A percentile compares a stretch with the other conserved stretches of the same genome.
Conservation (phyloP, 106 monocot species). For the Gastrodia elata region DNA sequence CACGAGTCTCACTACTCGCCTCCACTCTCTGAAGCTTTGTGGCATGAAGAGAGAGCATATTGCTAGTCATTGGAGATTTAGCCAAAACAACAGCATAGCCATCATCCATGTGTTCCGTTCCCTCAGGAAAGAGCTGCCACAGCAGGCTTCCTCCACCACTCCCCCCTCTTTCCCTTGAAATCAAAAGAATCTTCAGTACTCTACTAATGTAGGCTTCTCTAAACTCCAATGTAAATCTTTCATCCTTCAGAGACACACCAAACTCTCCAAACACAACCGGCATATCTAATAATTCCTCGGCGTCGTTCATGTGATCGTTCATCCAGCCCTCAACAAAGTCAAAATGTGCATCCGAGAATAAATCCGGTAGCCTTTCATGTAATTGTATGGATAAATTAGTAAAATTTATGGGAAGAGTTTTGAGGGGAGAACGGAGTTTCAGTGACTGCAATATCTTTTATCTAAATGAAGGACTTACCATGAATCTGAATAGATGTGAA, state of each 20-base stretch:
- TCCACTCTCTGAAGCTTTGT: conserved; percentile 20
- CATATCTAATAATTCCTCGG: conserved; percentile 51
- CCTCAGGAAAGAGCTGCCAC: conserved; percentile 93
- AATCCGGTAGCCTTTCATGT: conserved; percentile 38
- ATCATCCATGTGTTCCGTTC: conserved; percentile 81
- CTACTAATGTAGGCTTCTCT: conserved; percentile 46
- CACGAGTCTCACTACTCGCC: background rate
- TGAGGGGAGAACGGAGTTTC: background rate
- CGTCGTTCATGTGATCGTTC: conserved; percentile 74
- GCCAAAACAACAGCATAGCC: conserved; percentile 64
- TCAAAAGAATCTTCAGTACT: conserved; percentile 40
- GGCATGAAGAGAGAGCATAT: conserved; percentile 38
- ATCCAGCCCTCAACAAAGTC: conserved; percentile 65
- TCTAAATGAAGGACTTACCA: conserved; percentile 35
- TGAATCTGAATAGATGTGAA: conserved; percentile 71
- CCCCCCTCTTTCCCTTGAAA: conserved; percentile 36
- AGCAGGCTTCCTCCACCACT: conserved; percentile 65
- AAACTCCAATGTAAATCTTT: conserved; percentile 33
- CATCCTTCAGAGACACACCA: conserved; percentile 48
- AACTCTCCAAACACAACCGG: conserved; percentile 74
- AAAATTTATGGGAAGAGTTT: background rate
- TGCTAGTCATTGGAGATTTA: conserved; percentile 25
- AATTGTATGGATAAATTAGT: background rate
- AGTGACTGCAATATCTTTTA: background rate
- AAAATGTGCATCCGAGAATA: conserved; percentile 29